A percentile compares a stretch with the other conserved stretches of the same genome.
These are phyloP conservation scores for Corylus avellana DNA, from an alignment of 306 rosid species.

Conservation along the genomic window DNA sequence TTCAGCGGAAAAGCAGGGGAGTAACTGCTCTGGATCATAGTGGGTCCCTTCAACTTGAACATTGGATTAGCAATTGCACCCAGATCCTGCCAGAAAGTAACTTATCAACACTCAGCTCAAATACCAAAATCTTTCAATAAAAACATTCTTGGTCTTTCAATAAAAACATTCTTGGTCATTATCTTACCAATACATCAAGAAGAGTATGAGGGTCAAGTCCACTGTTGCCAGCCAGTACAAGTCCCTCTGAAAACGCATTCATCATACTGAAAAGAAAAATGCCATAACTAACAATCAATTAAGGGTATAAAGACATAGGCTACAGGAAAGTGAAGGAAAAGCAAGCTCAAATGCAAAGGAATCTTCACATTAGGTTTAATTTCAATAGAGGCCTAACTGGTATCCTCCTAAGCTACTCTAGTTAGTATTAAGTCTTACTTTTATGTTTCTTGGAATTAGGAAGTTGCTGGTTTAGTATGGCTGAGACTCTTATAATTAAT, in stretches of 20 bases:
- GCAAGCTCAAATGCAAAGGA: neutral
- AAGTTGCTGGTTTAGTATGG: neutral
- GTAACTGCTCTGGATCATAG: slow-evolving; percentile 62
- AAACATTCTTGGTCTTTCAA: slow-evolving; percentile 5
- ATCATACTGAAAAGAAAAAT: slow-evolving; percentile 56
- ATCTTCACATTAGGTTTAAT: neutral
- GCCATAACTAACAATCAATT: neutral
- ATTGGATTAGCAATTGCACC: slow-evolving; percentile 66
- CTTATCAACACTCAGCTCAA: slow-evolving; percentile 18
- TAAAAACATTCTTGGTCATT: slow-evolving; percentile 14
- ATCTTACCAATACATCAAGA: slow-evolving; percentile 76
- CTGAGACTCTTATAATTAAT: neutral
- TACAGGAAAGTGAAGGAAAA: neutral
- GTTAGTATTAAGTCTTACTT: neutral
- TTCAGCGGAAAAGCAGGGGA: slow-evolving; percentile 86
- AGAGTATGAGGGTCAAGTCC: slow-evolving; percentile 66
- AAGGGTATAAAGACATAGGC: neutral
- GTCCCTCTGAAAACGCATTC: slow-evolving; percentile 90
- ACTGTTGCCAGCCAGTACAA: slow-evolving; percentile 65
- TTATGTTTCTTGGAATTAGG: neutral
- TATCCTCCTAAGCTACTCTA: neutral
- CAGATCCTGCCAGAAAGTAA: slow-evolving; percentile 58
- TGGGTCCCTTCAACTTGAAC: slow-evolving; percentile 81
- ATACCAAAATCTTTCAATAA: slow-evolving; percentile 12
- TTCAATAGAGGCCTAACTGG: neutral